A percentile compares a stretch with the other conserved stretches of the same genome.
Conservation (phyloP, 768 basidiomycete genomes). For the Amanita inopinata region DNA sequence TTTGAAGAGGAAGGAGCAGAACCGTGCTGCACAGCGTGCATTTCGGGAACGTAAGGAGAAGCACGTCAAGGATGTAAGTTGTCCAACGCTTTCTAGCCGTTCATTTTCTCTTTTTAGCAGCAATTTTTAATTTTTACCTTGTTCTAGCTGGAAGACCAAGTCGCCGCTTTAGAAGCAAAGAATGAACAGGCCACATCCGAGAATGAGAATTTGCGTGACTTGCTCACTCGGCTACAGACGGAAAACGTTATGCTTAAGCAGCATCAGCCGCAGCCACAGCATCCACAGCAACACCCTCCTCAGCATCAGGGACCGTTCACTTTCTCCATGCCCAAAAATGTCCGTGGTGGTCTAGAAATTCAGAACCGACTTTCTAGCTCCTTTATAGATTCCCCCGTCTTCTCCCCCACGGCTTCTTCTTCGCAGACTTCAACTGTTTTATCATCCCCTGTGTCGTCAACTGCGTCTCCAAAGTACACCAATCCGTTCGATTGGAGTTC, state of each 20-base stretch:
- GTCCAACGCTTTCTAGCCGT: neutral
- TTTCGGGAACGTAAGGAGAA: constrained; percentile 97
- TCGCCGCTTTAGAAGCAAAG: constrained; percentile 78
- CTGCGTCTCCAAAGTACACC: constrained; percentile 25
- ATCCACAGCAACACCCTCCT: neutral
- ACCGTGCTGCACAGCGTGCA: constrained; percentile 92
- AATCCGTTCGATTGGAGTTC: constrained; percentile 57
- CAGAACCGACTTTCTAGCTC: constrained; percentile 14
- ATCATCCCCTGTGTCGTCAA: constrained; percentile 20
- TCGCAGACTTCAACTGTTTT: constrained; percentile 14
- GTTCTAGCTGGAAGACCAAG: constrained; percentile 79
- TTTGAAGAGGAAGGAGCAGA: constrained; percentile 92
- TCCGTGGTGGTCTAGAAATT: constrained; percentile 9
- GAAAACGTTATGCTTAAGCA: constrained; percentile 83
- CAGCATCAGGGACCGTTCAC: constrained; percentile 51
- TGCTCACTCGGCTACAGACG: constrained; percentile 73
- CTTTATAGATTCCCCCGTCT: constrained; percentile 17
- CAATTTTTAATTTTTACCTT: constrained; percentile 5
- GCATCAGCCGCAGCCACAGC: constrained; percentile 8
- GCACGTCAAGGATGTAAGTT: constrained; percentile 89
- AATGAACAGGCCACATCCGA: constrained; percentile 64
- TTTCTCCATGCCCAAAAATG: constrained; percentile 55
- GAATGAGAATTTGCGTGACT: constrained; percentile 84
- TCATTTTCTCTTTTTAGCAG: constrained; percentile 8
- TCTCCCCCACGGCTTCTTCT: constrained; percentile 19